A percentile compares a stretch with the other conserved stretches of the same genome.
Conservation (phyloP, 352 stramenopile genomes). For the Pelagophyceae sp. region DNA sequence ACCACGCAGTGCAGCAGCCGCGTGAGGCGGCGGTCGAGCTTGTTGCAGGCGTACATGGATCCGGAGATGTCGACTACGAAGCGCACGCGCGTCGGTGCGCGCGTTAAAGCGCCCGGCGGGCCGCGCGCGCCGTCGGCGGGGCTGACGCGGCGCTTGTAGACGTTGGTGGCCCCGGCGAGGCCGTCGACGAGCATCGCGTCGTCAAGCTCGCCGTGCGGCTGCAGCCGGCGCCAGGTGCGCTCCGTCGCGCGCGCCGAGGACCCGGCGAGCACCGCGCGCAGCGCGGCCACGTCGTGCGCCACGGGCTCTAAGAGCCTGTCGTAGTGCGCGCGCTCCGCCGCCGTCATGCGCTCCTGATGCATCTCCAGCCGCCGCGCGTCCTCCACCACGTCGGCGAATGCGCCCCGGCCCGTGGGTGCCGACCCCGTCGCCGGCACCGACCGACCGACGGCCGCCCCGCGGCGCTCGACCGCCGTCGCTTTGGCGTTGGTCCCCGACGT, state of each 20-base stretch:
- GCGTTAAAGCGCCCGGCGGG: background rate
- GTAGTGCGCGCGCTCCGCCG: too few species aligned
- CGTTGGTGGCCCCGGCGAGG: conserved; percentile 73
- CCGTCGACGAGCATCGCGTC: conserved; percentile 86
- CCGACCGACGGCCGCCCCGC: too few species aligned
- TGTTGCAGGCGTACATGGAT: conserved; percentile 74
- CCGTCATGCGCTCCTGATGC: too few species aligned
- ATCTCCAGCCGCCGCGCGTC: too few species aligned
- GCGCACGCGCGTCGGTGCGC: conserved; percentile 51
- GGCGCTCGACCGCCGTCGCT: too few species aligned
- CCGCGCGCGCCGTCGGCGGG: conserved; percentile 40
- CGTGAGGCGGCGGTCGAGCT: conserved; percentile 60
- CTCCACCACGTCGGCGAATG: too few species aligned
- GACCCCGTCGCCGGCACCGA: too few species aligned
- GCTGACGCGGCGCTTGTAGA: conserved; percentile 81
- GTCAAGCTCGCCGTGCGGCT: conserved; percentile 85
- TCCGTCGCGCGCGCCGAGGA: conserved; percentile 70
- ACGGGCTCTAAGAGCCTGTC: too few species aligned
- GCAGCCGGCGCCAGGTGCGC: conserved; percentile 77
- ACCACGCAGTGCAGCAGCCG: conserved; percentile 65
- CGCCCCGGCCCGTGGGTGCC: too few species aligned
- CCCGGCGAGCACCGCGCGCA: conserved; percentile 57
- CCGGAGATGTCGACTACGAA: conserved; percentile 86
- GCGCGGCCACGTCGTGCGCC: too few species aligned
- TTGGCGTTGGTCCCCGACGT: too few species aligned